Conservation (phyloP, 495 filamentous ascomycete genomes). For the Neurospora sp. region DNA sequence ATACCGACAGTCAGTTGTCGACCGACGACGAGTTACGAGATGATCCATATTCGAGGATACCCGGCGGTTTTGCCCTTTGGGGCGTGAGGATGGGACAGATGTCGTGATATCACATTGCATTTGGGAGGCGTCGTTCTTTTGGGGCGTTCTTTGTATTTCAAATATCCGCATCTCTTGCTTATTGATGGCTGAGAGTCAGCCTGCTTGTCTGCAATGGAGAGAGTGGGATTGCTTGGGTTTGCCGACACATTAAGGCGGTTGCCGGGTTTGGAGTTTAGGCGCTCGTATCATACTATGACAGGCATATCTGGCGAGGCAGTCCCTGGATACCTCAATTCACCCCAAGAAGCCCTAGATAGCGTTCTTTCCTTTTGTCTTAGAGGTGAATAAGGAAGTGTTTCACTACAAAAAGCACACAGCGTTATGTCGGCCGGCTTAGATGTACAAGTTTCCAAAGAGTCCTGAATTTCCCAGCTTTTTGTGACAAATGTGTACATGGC, state of each 20-base stretch:
- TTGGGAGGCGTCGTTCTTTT: not conserved
- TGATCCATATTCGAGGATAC: not conserved
- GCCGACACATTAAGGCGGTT: not conserved
- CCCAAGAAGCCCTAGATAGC: not conserved
- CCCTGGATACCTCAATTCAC: not conserved
- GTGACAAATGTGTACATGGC: not conserved
- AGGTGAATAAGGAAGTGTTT: not conserved
- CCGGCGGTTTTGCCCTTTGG: not conserved
- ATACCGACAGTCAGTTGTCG: not conserved
- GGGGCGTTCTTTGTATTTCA: not conserved
- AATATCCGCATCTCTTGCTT: not conserved
- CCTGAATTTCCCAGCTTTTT: not conserved
- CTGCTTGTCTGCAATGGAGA: not conserved
- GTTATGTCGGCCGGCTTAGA: not conserved
- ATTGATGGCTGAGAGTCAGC: not conserved
- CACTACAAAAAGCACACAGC: not conserved
- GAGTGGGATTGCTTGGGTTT: not conserved
- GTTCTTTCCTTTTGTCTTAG: not conserved
- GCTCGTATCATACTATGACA: not conserved
- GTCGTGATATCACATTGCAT: not conserved
- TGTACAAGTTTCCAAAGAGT: not conserved
- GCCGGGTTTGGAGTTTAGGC: not conserved
- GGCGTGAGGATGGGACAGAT: not conserved
- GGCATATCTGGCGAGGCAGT: not conserved
- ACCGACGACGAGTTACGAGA: not conserved